These are phyloP conservation scores for Castanea crenata DNA, from an alignment of 306 rosid species.

Conservation along the genomic window DNA sequence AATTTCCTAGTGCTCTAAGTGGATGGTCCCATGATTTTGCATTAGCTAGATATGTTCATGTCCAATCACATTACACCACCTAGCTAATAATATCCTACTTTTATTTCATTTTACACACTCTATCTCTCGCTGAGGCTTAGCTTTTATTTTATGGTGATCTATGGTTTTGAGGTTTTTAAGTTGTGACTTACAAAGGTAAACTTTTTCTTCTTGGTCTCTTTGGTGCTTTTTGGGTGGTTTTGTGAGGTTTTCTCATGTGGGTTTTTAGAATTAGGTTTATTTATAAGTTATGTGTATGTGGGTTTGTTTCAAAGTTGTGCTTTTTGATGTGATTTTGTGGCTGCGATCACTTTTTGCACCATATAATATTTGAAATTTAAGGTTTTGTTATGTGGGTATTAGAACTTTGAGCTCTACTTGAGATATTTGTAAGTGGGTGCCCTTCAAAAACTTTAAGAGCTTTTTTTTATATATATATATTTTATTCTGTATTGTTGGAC, in stretches of 20 bases:
- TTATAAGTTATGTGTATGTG: neutral
- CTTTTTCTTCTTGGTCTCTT: neutral
- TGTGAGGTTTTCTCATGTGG: neutral
- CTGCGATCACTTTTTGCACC: too few relatives aligned
- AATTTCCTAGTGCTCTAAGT: too few relatives aligned
- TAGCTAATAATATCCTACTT: constrained; percentile 3
- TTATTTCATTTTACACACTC: neutral
- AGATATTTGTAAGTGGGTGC: neutral
- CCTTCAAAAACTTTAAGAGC: neutral
- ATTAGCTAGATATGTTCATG: too few relatives aligned
- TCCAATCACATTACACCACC: constrained; percentile 15
- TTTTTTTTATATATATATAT: too few relatives aligned
- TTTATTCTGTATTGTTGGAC: neutral
- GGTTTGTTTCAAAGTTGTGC: neutral
- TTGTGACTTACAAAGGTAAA: constrained; percentile 3
- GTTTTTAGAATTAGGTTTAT: neutral
- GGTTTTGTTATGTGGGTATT: too few relatives aligned
- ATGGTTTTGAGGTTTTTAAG: neutral
- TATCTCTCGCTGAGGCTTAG: neutral
- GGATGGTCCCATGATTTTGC: too few relatives aligned
- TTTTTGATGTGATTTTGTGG: too few relatives aligned
- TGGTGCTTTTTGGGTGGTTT: neutral
- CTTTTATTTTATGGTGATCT: too few relatives aligned
- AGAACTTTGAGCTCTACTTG: too few relatives aligned
- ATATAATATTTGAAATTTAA: too few relatives aligned